These are phyloP conservation scores for Zhuliangozyma parablackwelliae DNA, from an alignment of 1,139 yeast species.

Conservation along the genomic window DNA sequence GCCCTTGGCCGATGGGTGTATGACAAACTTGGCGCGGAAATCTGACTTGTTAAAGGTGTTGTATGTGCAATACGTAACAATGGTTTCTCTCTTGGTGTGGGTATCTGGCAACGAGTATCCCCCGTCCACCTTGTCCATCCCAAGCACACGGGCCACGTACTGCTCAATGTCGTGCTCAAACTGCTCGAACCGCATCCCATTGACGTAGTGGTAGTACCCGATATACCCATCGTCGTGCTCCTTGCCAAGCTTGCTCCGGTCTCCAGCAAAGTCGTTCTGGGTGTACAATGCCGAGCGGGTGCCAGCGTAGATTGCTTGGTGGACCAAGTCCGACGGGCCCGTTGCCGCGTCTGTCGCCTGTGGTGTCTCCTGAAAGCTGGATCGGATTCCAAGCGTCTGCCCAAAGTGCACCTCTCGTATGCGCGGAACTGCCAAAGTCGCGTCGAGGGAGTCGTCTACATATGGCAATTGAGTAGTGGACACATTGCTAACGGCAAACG, in stretches of 20 bases:
- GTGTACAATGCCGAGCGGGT: slow-evolving; percentile 25
- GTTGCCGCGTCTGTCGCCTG: slow-evolving; percentile 11
- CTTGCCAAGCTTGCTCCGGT: slow-evolving; percentile 6
- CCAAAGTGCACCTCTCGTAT: slow-evolving; percentile 23
- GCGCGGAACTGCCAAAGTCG: too few species aligned
- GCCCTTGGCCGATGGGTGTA: slow-evolving; percentile 18
- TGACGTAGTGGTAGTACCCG: slow-evolving; percentile 37
- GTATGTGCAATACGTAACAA: slow-evolving; percentile 47
- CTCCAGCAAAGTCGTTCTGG: slow-evolving; percentile 24
- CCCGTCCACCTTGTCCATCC: slow-evolving; percentile 18
- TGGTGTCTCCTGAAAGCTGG: slow-evolving; percentile 13
- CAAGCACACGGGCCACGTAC: slow-evolving; percentile 26
- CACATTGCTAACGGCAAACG: too few species aligned
- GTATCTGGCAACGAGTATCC: slow-evolving; percentile 14
- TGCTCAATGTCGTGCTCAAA: slow-evolving; percentile 24
- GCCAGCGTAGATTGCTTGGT: slow-evolving; percentile 37
- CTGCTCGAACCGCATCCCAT: slow-evolving; percentile 26
- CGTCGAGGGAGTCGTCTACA: too few species aligned
- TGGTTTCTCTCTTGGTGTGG: slow-evolving; percentile 25
- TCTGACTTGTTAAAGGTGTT: slow-evolving; percentile 48
- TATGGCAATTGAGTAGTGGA: too few species aligned
- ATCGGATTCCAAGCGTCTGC: slow-evolving; percentile 23
- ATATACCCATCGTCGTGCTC: slow-evolving; percentile 38
- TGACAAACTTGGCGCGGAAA: slow-evolving; percentile 33
- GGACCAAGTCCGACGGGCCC: slow-evolving; percentile 41